Evolutionary conservation across 192 early-diverging fungal genomes (phyloP).

Genomic region (Gonapodya prolifera): DNA sequence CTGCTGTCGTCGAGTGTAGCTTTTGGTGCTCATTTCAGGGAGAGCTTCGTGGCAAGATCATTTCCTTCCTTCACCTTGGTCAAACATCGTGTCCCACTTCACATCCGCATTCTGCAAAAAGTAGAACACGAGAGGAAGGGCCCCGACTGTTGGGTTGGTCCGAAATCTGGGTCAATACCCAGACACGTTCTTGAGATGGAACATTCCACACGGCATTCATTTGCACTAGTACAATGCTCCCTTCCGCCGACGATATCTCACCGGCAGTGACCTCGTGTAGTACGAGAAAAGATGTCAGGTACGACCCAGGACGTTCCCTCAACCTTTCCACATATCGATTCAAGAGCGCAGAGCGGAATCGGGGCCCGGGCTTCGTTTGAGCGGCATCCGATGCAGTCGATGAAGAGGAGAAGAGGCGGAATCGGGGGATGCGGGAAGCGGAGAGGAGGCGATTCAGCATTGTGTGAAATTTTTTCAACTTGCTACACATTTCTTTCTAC

Average conservation of each 20-base stretch:
- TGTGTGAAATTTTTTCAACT: too few relatives aligned
- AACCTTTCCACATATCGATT: not conserved
- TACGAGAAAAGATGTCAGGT: constrained; percentile 2
- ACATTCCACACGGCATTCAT: too few relatives aligned
- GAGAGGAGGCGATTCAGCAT: too few relatives aligned
- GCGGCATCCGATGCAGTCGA: too few relatives aligned
- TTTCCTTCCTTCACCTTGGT: not conserved
- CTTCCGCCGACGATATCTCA: too few relatives aligned
- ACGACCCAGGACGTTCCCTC: not conserved
- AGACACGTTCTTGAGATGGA: too few relatives aligned
- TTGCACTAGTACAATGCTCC: too few relatives aligned
- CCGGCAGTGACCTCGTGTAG: constrained; percentile 2
- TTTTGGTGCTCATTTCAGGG: not conserved
- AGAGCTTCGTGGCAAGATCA: not conserved
- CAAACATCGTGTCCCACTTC: not conserved
- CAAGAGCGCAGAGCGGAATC: not conserved
- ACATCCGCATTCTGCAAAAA: not conserved
- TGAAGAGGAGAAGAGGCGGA: too few relatives aligned
- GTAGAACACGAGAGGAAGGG: constrained; percentile 3
- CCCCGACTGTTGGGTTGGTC: not conserved
- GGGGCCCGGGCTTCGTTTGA: not conserved
- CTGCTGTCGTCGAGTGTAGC: not conserved
- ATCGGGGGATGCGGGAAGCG: too few relatives aligned
- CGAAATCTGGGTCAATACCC: too few relatives aligned
- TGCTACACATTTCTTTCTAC: too few relatives aligned